A percentile compares a stretch with the other conserved stretches of the same genome.
phyloP scores from a whole-genome alignment of 2,329 filamentous ascomycete genomes.

The Penicillium palitans region DNA sequence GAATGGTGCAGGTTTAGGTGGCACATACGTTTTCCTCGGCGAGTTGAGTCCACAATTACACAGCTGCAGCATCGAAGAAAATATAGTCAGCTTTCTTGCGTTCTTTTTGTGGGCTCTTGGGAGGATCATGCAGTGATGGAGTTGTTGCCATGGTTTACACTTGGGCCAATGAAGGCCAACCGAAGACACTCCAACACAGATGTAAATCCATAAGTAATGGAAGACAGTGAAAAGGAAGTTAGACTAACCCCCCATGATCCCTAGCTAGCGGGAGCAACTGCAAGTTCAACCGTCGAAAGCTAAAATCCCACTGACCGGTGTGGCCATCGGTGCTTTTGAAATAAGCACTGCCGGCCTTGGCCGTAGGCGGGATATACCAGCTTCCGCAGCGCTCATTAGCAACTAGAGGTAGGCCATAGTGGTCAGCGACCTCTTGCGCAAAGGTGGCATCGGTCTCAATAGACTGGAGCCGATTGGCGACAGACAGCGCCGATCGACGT shows the following conservation, averaged over 20 bases:
- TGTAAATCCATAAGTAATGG: background rate
- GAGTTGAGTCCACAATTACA: slow-evolving; percentile 89
- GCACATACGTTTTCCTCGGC: slow-evolving; percentile 75
- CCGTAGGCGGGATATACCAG: slow-evolving; percentile 76
- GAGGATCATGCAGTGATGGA: slow-evolving; percentile 1
- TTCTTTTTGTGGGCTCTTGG: background rate
- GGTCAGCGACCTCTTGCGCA: slow-evolving; percentile 58
- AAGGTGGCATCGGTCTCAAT: slow-evolving; percentile 77
- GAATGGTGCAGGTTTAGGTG: background rate
- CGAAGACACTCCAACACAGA: background rate
- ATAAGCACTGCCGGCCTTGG: slow-evolving; percentile 75
- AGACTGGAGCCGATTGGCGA: slow-evolving; percentile 78
- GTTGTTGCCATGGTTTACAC: background rate
- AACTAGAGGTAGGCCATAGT: slow-evolving; percentile 66
- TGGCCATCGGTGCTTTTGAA: slow-evolving; percentile 99
- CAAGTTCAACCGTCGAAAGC: slow-evolving; percentile 77
- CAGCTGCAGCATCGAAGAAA: slow-evolving; percentile 32
- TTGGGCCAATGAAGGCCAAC: background rate
- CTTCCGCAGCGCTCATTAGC: slow-evolving; percentile 95
- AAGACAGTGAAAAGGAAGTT: slow-evolving; percentile 18
- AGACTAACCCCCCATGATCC: slow-evolving; percentile 62
- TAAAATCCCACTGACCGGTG: slow-evolving; percentile 86
- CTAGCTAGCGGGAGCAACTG: slow-evolving; percentile 72
- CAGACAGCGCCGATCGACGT: slow-evolving; percentile 72
- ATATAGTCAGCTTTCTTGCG: slow-evolving; percentile 9